A percentile compares a stretch with the other conserved stretches of the same genome.
These are phyloP conservation scores for Xylariaceae sp. DNA, from an alignment of 2,329 filamentous ascomycete genomes.

Conservation along the genomic window DNA sequence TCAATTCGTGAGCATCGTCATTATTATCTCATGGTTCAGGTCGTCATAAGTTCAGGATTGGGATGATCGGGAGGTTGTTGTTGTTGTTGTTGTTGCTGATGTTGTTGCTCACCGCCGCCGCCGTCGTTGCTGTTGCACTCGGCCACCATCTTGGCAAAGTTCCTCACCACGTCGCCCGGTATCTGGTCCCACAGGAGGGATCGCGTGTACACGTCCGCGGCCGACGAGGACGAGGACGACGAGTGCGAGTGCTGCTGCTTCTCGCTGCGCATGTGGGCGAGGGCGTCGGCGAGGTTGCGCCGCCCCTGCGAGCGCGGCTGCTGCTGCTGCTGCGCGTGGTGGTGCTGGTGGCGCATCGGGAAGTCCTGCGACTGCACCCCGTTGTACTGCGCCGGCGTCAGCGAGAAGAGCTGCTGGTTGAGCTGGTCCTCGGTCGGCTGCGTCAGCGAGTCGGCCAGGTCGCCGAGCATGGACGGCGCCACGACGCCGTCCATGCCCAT, in stretches of 20 bases:
- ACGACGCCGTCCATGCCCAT: conserved; percentile 40
- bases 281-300: conserved; percentile 70
- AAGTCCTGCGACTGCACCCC: conserved; percentile 72
- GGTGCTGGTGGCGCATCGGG: too few relatives aligned
- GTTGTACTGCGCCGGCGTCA: conserved; percentile 84
- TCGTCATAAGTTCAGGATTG: too few relatives aligned
- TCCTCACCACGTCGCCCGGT: conserved; percentile 80
- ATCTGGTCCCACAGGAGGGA: conserved; percentile 93
- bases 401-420: conserved; percentile 78
- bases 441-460: conserved; percentile 61
- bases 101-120: too few relatives aligned
- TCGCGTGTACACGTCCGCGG: conserved; percentile 85
- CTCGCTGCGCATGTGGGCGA: conserved; percentile 68
- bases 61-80: conserved; percentile 9
- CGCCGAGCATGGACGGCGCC: conserved; percentile 54
- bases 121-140: conserved; percentile 53
- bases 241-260: too few relatives aligned
- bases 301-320: conserved; percentile 55
- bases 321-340: conserved; percentile 47
- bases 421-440: conserved; percentile 77
- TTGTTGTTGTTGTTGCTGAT: conserved; percentile 18
- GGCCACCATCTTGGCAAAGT: conserved; percentile 86
- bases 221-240: too few relatives aligned
- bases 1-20: conserved; percentile 10
- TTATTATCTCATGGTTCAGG: too few relatives aligned